A percentile compares a stretch with the other conserved stretches of the same genome.
Evolutionary conservation across 2,329 filamentous ascomycete genomes (phyloP).

Genomic region (Aspergillus latus): DNA sequence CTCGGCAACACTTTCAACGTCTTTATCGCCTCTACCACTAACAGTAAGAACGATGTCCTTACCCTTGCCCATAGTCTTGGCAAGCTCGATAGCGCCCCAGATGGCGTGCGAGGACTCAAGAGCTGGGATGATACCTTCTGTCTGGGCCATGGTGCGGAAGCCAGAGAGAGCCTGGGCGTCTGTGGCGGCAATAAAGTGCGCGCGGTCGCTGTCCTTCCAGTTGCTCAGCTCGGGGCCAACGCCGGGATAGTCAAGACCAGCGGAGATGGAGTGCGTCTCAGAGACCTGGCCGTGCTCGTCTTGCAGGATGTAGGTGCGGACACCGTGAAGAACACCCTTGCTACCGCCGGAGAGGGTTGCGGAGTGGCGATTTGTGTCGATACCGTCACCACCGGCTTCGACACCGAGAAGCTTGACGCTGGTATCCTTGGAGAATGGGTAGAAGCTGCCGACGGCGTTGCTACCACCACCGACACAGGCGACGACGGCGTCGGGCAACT

Average conservation of each 20-base stretch:
- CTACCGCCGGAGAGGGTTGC: slow-evolving; percentile 83
- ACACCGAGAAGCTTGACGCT: slow-evolving; percentile 88
- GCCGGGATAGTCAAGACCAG: slow-evolving; percentile 94
- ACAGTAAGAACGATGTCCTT: slow-evolving; percentile 92
- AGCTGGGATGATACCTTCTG: slow-evolving; percentile 95
- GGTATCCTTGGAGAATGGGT: slow-evolving; percentile 83
- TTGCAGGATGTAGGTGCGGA: slow-evolving; percentile 93
- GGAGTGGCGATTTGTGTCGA: slow-evolving; percentile 81
- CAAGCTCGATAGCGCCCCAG: slow-evolving; percentile 82
- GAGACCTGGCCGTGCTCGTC: slow-evolving; percentile 88
- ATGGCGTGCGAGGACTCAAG: slow-evolving; percentile 92
- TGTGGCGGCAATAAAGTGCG: slow-evolving; percentile 85
- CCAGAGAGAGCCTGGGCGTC: slow-evolving; percentile 87
- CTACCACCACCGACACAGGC: slow-evolving; percentile 94
- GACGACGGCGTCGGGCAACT: slow-evolving; percentile 92
- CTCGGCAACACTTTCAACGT: slow-evolving; percentile 96
- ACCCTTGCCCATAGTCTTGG: slow-evolving; percentile 86
- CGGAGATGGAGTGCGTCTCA: slow-evolving; percentile 95
- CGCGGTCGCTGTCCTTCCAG: slow-evolving; percentile 89
- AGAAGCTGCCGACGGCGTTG: slow-evolving; percentile 98
- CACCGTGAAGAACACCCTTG: slow-evolving; percentile 93
- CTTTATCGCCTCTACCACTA: slow-evolving; percentile 93
- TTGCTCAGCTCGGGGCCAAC: slow-evolving; percentile 87
- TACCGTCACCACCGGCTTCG: slow-evolving; percentile 89
- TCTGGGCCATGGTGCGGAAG: slow-evolving; percentile 79